Evolutionary conservation across 2,329 filamentous ascomycete genomes (phyloP).

Genomic region (Fusarium equiseti): DNA sequence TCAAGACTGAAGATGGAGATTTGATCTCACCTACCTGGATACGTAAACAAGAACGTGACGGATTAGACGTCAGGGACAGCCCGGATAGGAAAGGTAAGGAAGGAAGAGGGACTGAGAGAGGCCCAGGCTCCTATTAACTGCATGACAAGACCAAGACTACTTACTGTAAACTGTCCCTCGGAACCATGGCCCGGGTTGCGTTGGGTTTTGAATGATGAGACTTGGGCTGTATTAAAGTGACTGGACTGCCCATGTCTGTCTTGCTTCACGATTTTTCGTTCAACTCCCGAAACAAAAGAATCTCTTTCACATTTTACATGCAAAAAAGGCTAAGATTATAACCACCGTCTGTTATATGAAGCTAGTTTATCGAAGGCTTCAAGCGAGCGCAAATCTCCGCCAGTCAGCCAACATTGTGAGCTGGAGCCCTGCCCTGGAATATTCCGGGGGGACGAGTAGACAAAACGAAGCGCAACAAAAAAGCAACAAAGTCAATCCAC

Average conservation of each 20-base stretch:
- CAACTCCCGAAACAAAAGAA: not conserved
- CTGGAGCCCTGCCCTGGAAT: slow-evolving; percentile 26
- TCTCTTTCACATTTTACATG: not conserved
- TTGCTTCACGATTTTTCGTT: not conserved
- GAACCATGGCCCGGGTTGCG: slow-evolving; percentile 8
- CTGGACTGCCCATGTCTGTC: slow-evolving; percentile 2
- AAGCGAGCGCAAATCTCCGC: slow-evolving; percentile 42
- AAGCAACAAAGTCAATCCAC: slow-evolving; percentile 10
- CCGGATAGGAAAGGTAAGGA: slow-evolving; percentile 7
- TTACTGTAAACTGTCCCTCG: not conserved
- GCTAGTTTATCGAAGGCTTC: slow-evolving; percentile 32
- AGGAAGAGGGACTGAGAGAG: slow-evolving; percentile 13
- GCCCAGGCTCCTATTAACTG: slow-evolving; percentile 23
- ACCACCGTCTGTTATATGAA: slow-evolving; percentile 31
- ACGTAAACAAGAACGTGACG: not conserved
- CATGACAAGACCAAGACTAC: slow-evolving; percentile 17
- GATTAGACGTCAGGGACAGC: slow-evolving; percentile 14
- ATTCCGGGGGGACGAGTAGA: slow-evolving; percentile 19
- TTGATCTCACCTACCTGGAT: slow-evolving; percentile 22
- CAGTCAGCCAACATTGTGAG: slow-evolving; percentile 28
- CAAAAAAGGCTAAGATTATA: slow-evolving; percentile 8
- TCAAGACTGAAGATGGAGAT: slow-evolving; percentile 39
- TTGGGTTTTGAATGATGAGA: slow-evolving; percentile 33
- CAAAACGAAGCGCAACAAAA: slow-evolving; percentile 18
- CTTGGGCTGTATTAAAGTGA: slow-evolving; percentile 33